These are phyloP conservation scores for Solanum piurae DNA, from an alignment of 257 asterid genomes.

Conservation along the genomic window DNA sequence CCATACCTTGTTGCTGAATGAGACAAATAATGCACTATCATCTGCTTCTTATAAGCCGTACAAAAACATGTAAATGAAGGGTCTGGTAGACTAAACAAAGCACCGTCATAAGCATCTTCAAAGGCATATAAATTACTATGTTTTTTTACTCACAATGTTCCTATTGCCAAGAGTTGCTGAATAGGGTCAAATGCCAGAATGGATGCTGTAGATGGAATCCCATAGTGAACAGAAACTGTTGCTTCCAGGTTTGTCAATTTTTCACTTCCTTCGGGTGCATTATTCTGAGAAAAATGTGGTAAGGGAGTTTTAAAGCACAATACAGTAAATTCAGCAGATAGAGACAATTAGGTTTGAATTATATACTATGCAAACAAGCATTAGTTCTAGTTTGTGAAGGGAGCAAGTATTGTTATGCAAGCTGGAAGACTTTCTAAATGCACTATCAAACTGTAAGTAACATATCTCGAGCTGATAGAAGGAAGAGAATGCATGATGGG, in stretches of 20 bases:
- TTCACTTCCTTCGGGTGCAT: slow-evolving; percentile 23
- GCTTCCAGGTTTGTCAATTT: slow-evolving; percentile 36
- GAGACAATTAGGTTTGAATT: not conserved
- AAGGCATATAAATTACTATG: not conserved
- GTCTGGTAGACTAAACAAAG: not conserved
- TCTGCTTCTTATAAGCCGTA: not conserved
- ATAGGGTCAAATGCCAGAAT: slow-evolving; percentile 70
- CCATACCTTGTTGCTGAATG: not conserved
- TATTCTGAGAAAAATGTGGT: slow-evolving; percentile 17
- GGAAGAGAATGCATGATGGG: not conserved
- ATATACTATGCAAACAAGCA: not conserved
- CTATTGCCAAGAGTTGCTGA: slow-evolving; percentile 82
- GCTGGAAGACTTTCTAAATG: not conserved
- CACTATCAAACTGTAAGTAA: not conserved
- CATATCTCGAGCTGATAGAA: not conserved
- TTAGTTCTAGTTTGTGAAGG: not conserved
- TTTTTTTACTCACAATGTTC: slow-evolving; percentile 59
- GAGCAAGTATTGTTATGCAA: not conserved
- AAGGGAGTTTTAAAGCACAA: not conserved
- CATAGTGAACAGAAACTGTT: slow-evolving; percentile 65
- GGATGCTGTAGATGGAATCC: slow-evolving; percentile 90
- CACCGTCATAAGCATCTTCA: not conserved
- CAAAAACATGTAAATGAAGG: not conserved
- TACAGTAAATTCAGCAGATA: not conserved
- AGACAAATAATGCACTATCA: not conserved